Base-by-base conservation (phyloP, 108 stramenopile species). In the Skeletonema potamos region DNA sequence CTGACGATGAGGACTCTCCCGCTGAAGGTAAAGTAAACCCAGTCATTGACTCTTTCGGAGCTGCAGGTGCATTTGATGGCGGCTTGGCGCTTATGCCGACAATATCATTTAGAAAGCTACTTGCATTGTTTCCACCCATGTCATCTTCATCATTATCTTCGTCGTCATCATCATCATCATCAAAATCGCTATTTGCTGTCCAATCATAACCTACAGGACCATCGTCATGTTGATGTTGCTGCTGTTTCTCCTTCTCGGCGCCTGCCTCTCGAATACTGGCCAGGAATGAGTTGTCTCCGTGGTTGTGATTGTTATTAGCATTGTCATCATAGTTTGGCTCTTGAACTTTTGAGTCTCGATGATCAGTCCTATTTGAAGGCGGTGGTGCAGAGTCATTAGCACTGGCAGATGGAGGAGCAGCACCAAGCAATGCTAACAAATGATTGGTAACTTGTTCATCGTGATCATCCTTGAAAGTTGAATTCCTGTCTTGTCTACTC, bases 21-120 rank as follows among this genome's bases (percentile, higher is more conserved):
- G 72, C 63, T 24, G 72, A 73, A 37, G 55, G 81, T 17, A 76
- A 44, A 51, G 63, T 43, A 18, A 73, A 78, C 12, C 56, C 64
- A 34, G 77, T 17, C 0, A 60, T 37, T 15, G 54, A 18, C 13
- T 64, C 63, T 63, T 68, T 33, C 1, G 63, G 33, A 43, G 18
- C 33, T 62, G 18, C 8, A 30, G 24, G 29, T 6, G 9, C 29
- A 6, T 41, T 26, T 2, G 56, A 12, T 6, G 36, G 34, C 9
- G n/a, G 7, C 2, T 57, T 58, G 20, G 48, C 6, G 22, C 27
- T 41, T 22, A 32, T 5, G 37, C 65, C 65, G 5, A 29, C 9
- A 36, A 32, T 22, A 15, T 56, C 20, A 17, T 57, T 54, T 17
- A 55, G 55, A 57, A 34, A 30, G 36, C 58, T 34, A 33, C 18